Base-by-base conservation (phyloP, 345 rosid species). In the Corchorus capsularis region DNA sequence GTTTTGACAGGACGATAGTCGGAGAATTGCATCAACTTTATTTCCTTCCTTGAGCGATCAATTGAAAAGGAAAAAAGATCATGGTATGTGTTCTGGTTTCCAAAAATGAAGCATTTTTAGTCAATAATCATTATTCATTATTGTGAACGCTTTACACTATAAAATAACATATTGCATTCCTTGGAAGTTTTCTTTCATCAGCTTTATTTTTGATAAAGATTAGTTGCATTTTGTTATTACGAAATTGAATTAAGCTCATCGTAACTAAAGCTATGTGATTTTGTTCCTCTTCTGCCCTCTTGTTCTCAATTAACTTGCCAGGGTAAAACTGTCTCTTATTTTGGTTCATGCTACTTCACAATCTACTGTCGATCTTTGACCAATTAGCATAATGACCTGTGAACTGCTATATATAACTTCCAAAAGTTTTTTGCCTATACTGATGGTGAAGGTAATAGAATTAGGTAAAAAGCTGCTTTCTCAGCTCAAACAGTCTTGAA, bases 61-160 rank as follows among this genome's bases (percentile, higher is more conserved):
- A 43, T 81, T 95, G 61, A 80, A 79, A 74, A 90, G 97, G 76
- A 91, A 91, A 83, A 95, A 88, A 63, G 98, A 93, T 77, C 98
- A 93, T 60, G 99, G 98, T 90, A 88, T 11, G 69, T 49, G 39
- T 34, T 62, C 70, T 12, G 20, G 7, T 63, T 35, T 53, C 77
- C 45, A 50, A 75, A 53, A 15, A 52, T 49, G 27, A 49, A n/a
- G 52, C 65, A 6, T 62, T 77, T 17, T 27, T 27, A 27, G 27
- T 27, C 27, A 27, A 27, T 63, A 12, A 68, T 53, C 16, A 35
- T 15, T 53, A 65, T 32, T 50, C 20, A 13, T 70, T 16, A 69
- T n/a, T 34, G 47, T 32, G 34, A 70, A 17, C 8, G n/a, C 60
- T 34, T n/a, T 9, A 53, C 17, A 0, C 32, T 53, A 70, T n/a